Percentiles rank a stretch among this genome's conserved stretches.
These are phyloP conservation scores for Erysiphe pisi DNA, from an alignment of 2,329 filamentous ascomycete genomes.

Conservation along the genomic window DNA sequence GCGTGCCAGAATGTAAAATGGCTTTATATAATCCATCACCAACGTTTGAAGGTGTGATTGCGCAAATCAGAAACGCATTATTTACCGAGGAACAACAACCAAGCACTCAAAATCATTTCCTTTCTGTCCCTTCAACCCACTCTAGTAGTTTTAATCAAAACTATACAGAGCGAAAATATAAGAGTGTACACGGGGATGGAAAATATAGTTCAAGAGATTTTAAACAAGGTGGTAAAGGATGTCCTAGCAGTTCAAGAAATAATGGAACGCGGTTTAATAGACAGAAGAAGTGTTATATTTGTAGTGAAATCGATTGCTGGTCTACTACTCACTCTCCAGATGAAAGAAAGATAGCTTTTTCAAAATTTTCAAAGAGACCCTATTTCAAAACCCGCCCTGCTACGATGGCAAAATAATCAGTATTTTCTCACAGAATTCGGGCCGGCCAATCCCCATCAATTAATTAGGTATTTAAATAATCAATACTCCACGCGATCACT, in stretches of 20 bases:
- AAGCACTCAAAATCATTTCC: constrained; percentile 5
- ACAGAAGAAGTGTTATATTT: neutral
- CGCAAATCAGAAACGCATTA: neutral
- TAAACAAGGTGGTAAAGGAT: no score
- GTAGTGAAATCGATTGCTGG: neutral
- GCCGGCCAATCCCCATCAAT: neutral
- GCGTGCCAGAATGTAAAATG: neutral
- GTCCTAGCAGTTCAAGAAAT: no score
- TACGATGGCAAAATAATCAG: constrained; percentile 15
- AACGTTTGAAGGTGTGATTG: neutral
- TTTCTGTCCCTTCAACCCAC: neutral
- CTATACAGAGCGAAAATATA: constrained; percentile 1
- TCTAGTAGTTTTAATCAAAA: neutral
- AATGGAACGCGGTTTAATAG: no score
- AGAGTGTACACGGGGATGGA: neutral
- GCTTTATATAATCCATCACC: neutral
- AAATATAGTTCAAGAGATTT: neutral
- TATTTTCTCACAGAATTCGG: neutral
- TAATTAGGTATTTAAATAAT: neutral
- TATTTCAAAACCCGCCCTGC: constrained; percentile 18
- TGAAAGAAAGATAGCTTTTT: neutral
- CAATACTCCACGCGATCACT: neutral
- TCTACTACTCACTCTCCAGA: constrained; percentile 2
- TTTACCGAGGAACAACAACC: constrained; percentile 1
- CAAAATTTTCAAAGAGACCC: neutral